Percentiles rank a stretch among this genome's conserved stretches.
phyloP scores from a whole-genome alignment of 2,329 filamentous ascomycete species.

The Alternaria solani region DNA sequence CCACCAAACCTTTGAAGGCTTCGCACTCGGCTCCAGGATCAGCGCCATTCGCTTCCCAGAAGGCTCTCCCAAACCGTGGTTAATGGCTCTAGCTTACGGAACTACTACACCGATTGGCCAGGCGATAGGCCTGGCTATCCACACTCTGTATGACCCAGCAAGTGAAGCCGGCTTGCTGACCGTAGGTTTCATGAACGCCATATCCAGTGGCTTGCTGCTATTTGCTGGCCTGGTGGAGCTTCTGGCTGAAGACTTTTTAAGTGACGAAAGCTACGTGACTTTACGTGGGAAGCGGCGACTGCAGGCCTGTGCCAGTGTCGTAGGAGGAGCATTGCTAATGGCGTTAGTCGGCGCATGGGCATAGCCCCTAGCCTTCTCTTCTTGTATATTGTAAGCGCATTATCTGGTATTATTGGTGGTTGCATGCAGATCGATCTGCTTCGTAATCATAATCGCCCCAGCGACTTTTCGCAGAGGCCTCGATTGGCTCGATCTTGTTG shows the following conservation, averaged over 20 bases:
- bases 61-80: slow-evolving; percentile 76
- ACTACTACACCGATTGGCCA: slow-evolving; percentile 63
- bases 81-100: slow-evolving; percentile 70
- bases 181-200: slow-evolving; percentile 61
- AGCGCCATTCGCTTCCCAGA: slow-evolving; percentile 74
- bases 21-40: slow-evolving; percentile 75
- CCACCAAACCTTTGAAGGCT: slow-evolving; percentile 74
- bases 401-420: slow-evolving; percentile 16
- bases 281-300: slow-evolving; percentile 66
- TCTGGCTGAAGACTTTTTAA: slow-evolving; percentile 63
- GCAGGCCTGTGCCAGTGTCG: slow-evolving; percentile 69
- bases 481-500: not conserved
- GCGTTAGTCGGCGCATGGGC: slow-evolving; percentile 73
- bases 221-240: slow-evolving; percentile 61
- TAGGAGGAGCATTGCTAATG: slow-evolving; percentile 69
- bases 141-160: slow-evolving; percentile 60
- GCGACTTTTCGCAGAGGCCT: slow-evolving; percentile 8
- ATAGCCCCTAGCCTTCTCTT: slow-evolving; percentile 29
- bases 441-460: slow-evolving; percentile 17
- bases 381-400: not conserved
- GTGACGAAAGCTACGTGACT: slow-evolving; percentile 68
- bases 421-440: slow-evolving; percentile 12
- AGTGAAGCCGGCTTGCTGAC: slow-evolving; percentile 59
- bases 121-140: slow-evolving; percentile 59
- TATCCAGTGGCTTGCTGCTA: slow-evolving; percentile 57